Conservation (phyloP, 1,139 yeast species). For the Kodamaea sp. region DNA sequence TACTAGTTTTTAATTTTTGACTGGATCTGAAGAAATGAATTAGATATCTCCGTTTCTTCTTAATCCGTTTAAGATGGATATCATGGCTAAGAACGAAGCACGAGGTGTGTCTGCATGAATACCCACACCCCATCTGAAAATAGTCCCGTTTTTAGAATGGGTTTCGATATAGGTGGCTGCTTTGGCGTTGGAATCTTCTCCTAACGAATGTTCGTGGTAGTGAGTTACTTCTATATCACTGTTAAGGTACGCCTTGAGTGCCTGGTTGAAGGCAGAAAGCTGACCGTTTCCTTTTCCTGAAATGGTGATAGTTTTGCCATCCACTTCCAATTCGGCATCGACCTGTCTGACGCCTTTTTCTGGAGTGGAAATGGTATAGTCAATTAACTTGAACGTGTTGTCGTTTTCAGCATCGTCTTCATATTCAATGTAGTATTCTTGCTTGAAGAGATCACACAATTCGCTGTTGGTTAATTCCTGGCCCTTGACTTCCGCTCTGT, state of each 20-base stretch:
- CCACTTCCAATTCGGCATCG: conserved; percentile 41
- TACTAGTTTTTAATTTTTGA: no score
- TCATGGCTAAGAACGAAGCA: conserved; percentile 79
- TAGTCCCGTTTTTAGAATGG: conserved; percentile 38
- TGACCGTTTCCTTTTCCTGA: conserved; percentile 93
- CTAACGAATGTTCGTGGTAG: conserved; percentile 91
- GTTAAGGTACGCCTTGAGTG: conserved; percentile 60
- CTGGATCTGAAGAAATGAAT: no score
- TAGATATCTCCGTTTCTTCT: conserved; percentile 15
- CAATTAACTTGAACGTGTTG: conserved; percentile 47
- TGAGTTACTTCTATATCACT: conserved; percentile 69
- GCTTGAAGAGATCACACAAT: conserved; percentile 72
- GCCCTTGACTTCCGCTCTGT: conserved; percentile 77
- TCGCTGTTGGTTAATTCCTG: conserved; percentile 81
- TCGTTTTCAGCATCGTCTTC: conserved; percentile 34
- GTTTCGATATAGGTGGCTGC: conserved; percentile 90
- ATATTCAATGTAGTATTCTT: conserved; percentile 64
- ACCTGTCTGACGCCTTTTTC: conserved; percentile 25
- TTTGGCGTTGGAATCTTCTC: conserved; percentile 74
- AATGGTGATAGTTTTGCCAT: conserved; percentile 50
- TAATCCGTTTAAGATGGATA: conserved; percentile 68
- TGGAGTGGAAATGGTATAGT: conserved; percentile 48
- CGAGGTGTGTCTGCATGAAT: conserved; percentile 90
- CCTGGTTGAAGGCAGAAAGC: conserved; percentile 85
- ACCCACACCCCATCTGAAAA: conserved; percentile 89